Evolutionary conservation across 805 yeast species (phyloP), one percentile per base, ranked within the genome.

Genomic region (Wickerhamomyces hampshirensis): DNA sequence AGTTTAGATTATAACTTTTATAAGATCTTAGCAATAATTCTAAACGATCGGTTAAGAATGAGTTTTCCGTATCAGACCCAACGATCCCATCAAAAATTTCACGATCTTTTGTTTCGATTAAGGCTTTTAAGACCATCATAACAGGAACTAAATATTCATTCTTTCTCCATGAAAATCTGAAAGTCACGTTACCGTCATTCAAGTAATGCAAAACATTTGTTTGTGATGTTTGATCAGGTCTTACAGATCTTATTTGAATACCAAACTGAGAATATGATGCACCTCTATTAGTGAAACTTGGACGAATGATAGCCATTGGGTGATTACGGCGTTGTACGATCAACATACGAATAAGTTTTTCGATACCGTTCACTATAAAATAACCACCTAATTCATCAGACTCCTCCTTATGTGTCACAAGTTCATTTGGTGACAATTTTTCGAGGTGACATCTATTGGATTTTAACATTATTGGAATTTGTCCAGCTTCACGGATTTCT

Each of bases 141-240:
- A 82, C 97, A 2, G 98, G 98, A 30, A 93, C 83, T 53, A 93
- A 69, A 59, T 85, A 93, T 66, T 93, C 98, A 60, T 87, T 91
- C 56, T 93, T 93, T 55, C 89, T 78, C 98, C 98, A 93, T 5
- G 96, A 84, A 58, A 93, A 93, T 59, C 98, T 75, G 70, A 93
- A 87, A 2, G 97, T 89, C 38, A 89, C 95, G 54, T 84, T 91
- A 65, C 98, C 98, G 56, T 93, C 97, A 52, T 77, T 84, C 55
- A 93, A 74, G 60, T 93, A 93, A 62, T 93, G 98, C 58, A 93
- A 70, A n/a, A 89, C 98, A 57, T 91, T 93, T 5, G 98, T 88
- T 65, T 89, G 97, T 15, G 98, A 89, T 14, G 96, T 84, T 68
- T 93, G 98, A 63, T 93, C 98, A 4, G 95, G 95, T 58, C 98